Evolutionary conservation across 2,329 filamentous ascomycete species (phyloP), one percentile per base, ranked within the genome.

Genomic region (Hypomyces perniciosus): DNA sequence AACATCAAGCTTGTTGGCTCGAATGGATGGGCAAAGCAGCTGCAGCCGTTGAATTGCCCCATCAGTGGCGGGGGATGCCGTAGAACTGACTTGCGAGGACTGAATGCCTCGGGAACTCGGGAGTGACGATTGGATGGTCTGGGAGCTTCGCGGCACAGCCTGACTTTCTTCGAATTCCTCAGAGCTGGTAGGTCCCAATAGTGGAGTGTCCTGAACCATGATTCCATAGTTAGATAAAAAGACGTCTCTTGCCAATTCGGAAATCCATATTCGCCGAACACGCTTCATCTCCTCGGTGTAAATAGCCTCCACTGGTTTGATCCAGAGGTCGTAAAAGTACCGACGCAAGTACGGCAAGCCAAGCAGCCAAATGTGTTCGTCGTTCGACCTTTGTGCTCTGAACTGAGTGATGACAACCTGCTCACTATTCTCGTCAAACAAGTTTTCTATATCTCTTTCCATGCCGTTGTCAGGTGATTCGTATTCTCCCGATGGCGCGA

Each of bases 141-240:
- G 44, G 5, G 49, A 52, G 57, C 27, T 57, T 58, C 45, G 51
- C 48, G 10, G 54, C 39, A 9, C 50, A 50, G 46, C 50, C 41
- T n/a, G 51, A 48, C 31, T 59, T 8, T 52, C 49, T 8, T 54
- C 49, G 30, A 50, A 37, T 5, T 54, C 48, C 4, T 57, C 55
- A 0, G 54, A 48, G 12, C 37, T 54, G n/a, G 47, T 43, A 2
- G 57, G 45, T 2, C 65, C 63, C 5, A 69, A 56, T 10, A 70
- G 51, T 8, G 60, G 60, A 8, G 58, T 55, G 29, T 67, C 62
- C 41, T 70, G 68, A 8, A 70, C 59, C 59, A 67, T 56, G 27
- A 68, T 61, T 12, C 66, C 68, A 34, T 65, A 64, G 13, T 62
- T 66, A 3, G 68, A 62, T 6, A 71, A 53, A 48, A 69, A 68